These are phyloP conservation scores for Potentilla sterilis DNA, from an alignment of 306 rosid genomes.

Conservation along the genomic window DNA sequence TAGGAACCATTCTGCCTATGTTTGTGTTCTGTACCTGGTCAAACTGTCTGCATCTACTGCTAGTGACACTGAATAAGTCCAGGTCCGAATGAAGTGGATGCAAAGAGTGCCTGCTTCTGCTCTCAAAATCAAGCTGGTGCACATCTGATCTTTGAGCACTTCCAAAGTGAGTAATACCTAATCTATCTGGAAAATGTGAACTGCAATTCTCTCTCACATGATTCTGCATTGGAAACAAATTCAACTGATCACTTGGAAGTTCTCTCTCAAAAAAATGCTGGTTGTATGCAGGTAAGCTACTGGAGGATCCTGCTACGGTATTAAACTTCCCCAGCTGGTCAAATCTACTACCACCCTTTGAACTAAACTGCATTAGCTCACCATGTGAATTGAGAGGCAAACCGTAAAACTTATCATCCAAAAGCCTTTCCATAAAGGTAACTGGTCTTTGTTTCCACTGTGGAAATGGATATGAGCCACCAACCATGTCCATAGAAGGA, in stretches of 20 bases:
- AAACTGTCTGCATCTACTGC: constrained; percentile 43
- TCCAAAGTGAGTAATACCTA: constrained; percentile 48
- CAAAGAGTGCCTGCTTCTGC: constrained; percentile 37
- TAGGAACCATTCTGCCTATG: constrained; percentile 30
- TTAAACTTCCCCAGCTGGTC: constrained; percentile 46
- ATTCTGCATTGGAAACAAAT: constrained; percentile 45
- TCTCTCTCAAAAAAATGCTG: constrained; percentile 47
- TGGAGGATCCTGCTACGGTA: constrained; percentile 36
- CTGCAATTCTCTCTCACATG: constrained; percentile 25
- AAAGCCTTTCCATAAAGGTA: constrained; percentile 35
- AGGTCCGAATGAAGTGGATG: constrained; percentile 42
- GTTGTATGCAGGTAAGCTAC: constrained; percentile 43
- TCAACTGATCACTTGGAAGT: constrained; percentile 38
- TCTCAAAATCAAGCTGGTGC: constrained; percentile 40
- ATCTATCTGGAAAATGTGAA: constrained; percentile 53
- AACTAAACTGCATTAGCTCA: constrained; percentile 69
- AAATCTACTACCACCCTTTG: constrained; percentile 42
- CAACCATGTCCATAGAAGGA: constrained; percentile 44
- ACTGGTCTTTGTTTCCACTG: constrained; percentile 48
- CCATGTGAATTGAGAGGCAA: constrained; percentile 98
- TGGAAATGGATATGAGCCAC: constrained; percentile 36
- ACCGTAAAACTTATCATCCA: constrained; percentile 50
- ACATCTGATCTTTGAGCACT: constrained; percentile 47
- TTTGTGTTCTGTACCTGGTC: constrained; percentile 44
- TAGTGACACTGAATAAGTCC: constrained; percentile 31